Conservation (phyloP, 176 grass and related monocot genomes). For the Oryza longistaminata region DNA sequence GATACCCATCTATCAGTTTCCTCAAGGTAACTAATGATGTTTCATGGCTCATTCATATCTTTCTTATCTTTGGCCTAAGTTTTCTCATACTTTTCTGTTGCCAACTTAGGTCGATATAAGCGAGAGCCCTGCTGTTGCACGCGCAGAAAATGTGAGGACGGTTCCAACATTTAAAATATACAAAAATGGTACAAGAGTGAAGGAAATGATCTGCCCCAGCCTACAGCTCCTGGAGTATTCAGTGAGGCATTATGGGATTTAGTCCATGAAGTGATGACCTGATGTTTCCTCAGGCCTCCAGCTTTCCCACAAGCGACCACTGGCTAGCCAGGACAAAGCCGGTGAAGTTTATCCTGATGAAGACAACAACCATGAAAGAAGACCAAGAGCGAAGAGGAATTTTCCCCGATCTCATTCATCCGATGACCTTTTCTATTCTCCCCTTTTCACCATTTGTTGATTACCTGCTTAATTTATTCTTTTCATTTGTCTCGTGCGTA, state of each 20-base stretch:
- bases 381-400: conserved; percentile 25
- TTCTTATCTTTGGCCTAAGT: not conserved
- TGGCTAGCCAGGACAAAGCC: conserved; percentile 31
- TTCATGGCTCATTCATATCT: conserved; percentile 15
- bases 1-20: conserved; percentile 91
- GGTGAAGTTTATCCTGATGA: conserved; percentile 29
- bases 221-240: conserved; percentile 91
- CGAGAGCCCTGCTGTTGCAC: conserved; percentile 61
- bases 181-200: conserved; percentile 83
- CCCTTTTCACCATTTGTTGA: conserved; percentile 43
- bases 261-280: conserved; percentile 44
- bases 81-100: conserved; percentile 22
- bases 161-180: conserved; percentile 94
- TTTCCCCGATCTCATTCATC: conserved; percentile 32
- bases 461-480: conserved; percentile 49
- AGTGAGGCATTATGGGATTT: conserved; percentile 79
- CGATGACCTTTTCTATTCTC: not conserved
- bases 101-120: conserved; percentile 75
- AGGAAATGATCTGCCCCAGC: conserved; percentile 90
- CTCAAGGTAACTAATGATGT: conserved; percentile 61
- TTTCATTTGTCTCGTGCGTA: conserved; percentile 41
- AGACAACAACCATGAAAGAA: conserved; percentile 38
- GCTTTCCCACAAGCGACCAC: conserved; percentile 33
- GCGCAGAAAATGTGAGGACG: conserved; percentile 78
- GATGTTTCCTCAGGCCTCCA: conserved; percentile 21